phyloP scores from a whole-genome alignment of 768 basidiomycete species.

The Auricularia heimuer region DNA sequence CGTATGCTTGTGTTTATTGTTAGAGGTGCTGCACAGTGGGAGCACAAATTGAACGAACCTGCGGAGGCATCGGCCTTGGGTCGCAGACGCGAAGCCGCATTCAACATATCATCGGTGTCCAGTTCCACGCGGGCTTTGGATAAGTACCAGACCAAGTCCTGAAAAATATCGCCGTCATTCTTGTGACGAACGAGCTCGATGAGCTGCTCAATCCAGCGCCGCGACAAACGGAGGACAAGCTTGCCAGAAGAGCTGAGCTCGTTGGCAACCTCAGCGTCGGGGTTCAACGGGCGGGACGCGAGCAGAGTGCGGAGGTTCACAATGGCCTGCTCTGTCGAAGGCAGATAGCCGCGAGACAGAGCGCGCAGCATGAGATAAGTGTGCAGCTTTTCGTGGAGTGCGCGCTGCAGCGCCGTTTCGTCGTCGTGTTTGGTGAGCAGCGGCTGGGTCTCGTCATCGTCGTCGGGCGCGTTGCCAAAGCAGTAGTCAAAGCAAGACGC shows the following conservation, averaged over 20 bases:
- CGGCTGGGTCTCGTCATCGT: neutral
- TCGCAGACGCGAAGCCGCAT: neutral
- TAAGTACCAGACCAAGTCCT: neutral
- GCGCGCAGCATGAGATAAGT: neutral
- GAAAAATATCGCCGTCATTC: neutral
- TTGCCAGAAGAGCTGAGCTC: neutral
- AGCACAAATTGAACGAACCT: neutral
- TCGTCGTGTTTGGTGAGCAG: neutral
- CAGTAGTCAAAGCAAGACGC: neutral
- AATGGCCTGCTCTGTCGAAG: neutral
- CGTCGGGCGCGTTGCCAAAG: neutral
- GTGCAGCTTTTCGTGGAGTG: neutral
- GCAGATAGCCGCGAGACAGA: neutral
- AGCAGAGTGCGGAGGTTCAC: neutral
- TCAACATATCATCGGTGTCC: neutral
- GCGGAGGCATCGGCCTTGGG: neutral
- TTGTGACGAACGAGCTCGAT: neutral
- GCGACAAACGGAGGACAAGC: neutral
- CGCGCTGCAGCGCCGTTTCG: neutral
- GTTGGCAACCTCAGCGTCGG: neutral
- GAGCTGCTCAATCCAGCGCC: conserved; percentile 1
- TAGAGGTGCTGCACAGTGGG: neutral
- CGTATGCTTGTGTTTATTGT: neutral
- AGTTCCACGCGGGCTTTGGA: neutral
- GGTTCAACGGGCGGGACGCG: neutral